Base-by-base conservation (phyloP, 2,329 filamentous ascomycete species). In the Ascochyta koolunga region DNA sequence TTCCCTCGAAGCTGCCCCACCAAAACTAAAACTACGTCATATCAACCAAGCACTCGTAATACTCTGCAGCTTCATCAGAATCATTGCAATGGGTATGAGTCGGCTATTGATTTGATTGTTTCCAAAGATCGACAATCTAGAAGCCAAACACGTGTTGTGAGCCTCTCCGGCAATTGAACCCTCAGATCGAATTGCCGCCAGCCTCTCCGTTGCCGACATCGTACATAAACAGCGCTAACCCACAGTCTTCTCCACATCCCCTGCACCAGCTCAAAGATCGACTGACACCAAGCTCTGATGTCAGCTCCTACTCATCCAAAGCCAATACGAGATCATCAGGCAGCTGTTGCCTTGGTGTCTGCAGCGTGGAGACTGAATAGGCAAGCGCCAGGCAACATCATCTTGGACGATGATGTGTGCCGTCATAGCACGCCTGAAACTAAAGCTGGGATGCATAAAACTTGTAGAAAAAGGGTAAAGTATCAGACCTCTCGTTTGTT, bases 131-230 rank as follows among this genome's bases (percentile, higher is more conserved):
- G 31, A 16, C 31, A 9, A 9, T 7, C 3, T 10, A 2, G n/a
- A 33, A 5, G n/a, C 31, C 15, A n/a, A 32, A 15, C 29, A 16
- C 31, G 2, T 16, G n/a, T n/a, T 16, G n/a, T 18, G 39, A 49
- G 35, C 19, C 39, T 35, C 33, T 22, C 40, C 50, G 50, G 50
- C 50, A 24, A 49, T 54, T 54, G 44, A 24, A 31, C n/a, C 7
- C 11, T 5, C 8, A 19, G 7, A 2, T 31, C 13, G 4, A 40
- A 10, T 31, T 54, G 40, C 51, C 51, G 51, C 2, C 9, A 24
- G 27, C 35, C 27, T 45, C 29, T 33, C 45, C 13, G 11, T 50
- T 50, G 45, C 51, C 51, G 51, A 50, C 36, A 16, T 15, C 25
- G 39, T 49, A 49, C 44, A 40, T 50, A 54, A 40, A 39, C 8